Base-by-base conservation (phyloP, 2,329 filamentous ascomycete species). In the Nigrospora osmanthi region DNA sequence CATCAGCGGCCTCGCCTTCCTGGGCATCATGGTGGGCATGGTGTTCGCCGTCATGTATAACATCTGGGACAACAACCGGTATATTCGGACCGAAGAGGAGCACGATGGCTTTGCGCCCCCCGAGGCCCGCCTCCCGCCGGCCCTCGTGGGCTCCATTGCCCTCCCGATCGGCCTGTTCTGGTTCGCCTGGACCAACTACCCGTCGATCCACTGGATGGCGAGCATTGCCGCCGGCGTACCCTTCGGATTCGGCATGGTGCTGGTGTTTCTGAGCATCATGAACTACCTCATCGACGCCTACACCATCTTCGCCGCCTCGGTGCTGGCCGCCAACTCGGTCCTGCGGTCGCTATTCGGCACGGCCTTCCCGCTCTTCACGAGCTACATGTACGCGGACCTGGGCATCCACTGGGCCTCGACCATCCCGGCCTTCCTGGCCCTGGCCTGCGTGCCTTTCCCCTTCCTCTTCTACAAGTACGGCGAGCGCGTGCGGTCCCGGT, bases 351-450 rank as follows among this genome's bases (percentile, higher is more conserved):
- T 77, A 3, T 79, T 83, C 47, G 78, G 76, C 46, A 72, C 75
- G 1, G 73, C 69, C 1, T 83, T 83, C 60, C 79, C 78, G 1
- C 63, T 82, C 2, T 82, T 82, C 58, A 79, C 77, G 2, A 64
- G 43, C 4, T 42, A 53, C 23, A 78, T 79, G 75, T 78, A 76
- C 57, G 32, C 68, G 5, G 65, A 72, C 45, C 71, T 84, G 6
- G 83, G 85, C 38, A 80, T 85, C 44, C 83, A 87, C 65, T 89
- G 85, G 86, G 87, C 83, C 1, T 78, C 73, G n/a, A 79, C 78
- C 0, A 69, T 89, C n/a, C 85, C 84, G 0, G 87, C 80, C 0
- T 89, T 90, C 65, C 67, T 89, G 3, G 78, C 84, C 0, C 63
- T 88, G 3, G 75, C 72, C n/a, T 88, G 84, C 61, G 69, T 87